Base-by-base conservation (phyloP, 2,329 filamentous ascomycete genomes). In the Beauveria medogensis region DNA sequence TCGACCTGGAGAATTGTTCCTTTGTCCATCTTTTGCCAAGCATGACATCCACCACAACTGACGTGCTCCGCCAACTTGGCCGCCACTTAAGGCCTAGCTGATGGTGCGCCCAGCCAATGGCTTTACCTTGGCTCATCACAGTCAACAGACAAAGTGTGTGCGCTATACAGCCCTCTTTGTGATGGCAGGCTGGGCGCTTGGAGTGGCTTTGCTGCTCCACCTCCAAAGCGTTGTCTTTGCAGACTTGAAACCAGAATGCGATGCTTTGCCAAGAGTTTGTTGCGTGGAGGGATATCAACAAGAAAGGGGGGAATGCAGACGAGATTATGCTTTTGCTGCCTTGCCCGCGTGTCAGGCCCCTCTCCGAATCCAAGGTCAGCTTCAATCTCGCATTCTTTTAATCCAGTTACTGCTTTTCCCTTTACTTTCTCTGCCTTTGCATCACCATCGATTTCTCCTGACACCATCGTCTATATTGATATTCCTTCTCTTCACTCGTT, bases 231-330 rank as follows among this genome's bases (percentile, higher is more conserved):
- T 16, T 20, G 48, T 47, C 40, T 22, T 10, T 5, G 14, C 16
- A 28, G 28, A 58, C 41, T 44, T 59, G 57, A 59, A 59, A 59
- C 57, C 47, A 12, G 26, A 52, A 48, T 52, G 14, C 56, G 56
- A 37, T 46, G 57, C 48, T 20, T 34, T 59, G 57, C 50, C 57
- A 59, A 59, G 57, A 51, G 10, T 43, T 53, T 41, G 47, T 52
- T n/a, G 34, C 37, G 20, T 44, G 28, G 24, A 24, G 24, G 12
- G 20, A 26, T 14, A 14, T 30, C 41, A 55, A 48, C 16, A 40
- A 37, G n/a, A 51, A 51, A 58, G 55, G 44, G 55, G 55, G 34
- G 22, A 43, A 51, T n/a, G 14, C 20, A 59, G 12, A 16, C 24
- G 6, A 22, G 2, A 20, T 20, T 18, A n/a, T 59, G 47, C 37